Evolutionary conservation across 441 rosid species (phyloP).

Genomic region (Gossypium davidsonii): DNA sequence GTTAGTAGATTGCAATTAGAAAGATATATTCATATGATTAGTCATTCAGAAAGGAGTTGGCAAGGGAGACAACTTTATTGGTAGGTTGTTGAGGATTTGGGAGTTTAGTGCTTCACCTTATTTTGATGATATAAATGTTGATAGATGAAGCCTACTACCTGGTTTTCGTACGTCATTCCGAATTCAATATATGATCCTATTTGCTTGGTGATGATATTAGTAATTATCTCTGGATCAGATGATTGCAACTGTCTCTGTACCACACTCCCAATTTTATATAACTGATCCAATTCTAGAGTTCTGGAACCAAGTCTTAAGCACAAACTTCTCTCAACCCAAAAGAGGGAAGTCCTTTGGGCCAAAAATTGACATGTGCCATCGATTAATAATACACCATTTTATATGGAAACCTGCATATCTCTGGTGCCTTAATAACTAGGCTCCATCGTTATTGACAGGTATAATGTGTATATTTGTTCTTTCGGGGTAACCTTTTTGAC

Average conservation of each 20-base stretch:
- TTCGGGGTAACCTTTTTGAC: not conserved
- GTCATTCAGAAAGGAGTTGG: not conserved
- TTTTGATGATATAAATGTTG: not conserved
- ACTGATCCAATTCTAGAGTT: not conserved
- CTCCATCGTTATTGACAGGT: not conserved
- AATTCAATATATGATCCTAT: not conserved
- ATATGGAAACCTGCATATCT: not conserved
- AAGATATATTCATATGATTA: not conserved
- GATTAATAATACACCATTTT: not conserved
- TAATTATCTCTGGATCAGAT: not conserved
- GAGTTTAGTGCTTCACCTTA: not conserved
- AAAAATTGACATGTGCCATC: not conserved
- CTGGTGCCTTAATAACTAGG: not conserved
- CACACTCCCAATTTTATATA: too few species aligned
- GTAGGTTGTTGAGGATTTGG: not conserved
- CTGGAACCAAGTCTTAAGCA: not conserved
- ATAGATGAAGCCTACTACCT: not conserved
- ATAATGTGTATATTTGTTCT: not conserved
- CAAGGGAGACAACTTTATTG: not conserved
- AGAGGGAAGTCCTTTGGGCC: not conserved
- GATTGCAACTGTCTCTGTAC: too few species aligned
- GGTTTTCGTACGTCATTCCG: not conserved
- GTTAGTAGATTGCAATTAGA: not conserved
- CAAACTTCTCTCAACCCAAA: not conserved
- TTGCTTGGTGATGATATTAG: not conserved